These are phyloP conservation scores for Cardiosporidium cionae DNA, from an alignment of 169 alveolate genomes.

Conservation along the genomic window DNA sequence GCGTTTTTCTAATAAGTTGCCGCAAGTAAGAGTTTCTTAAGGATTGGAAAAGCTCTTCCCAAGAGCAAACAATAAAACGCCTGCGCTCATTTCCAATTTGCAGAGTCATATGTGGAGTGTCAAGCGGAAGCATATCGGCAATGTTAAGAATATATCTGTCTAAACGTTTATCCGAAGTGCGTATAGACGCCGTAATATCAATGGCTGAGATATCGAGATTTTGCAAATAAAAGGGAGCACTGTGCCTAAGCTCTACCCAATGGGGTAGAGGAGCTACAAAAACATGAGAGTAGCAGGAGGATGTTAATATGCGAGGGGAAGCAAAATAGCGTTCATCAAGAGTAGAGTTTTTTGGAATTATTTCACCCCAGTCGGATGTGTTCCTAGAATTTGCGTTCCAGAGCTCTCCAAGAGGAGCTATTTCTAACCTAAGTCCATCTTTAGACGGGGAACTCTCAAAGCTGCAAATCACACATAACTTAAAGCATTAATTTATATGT, in stretches of 20 bases:
- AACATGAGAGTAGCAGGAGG: conserved; percentile 38
- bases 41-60: conserved; percentile 70
- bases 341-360: no score
- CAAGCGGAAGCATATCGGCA: conserved; percentile 77
- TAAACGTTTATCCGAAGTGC: conserved; percentile 74
- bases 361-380: no score
- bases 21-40: conserved; percentile 67
- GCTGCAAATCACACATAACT: no score
- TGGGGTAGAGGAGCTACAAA: conserved; percentile 59
- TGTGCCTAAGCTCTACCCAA: conserved; percentile 59
- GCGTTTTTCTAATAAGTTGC: conserved; percentile 71
- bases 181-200: conserved; percentile 65
- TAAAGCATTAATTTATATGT: no score
- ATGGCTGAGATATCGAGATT: conserved; percentile 62
- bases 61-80: conserved; percentile 55
- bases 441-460: no score
- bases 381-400: neutral
- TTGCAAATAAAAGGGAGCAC: conserved; percentile 61
- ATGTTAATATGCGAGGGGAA: conserved; percentile 35
- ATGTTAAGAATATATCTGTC: conserved; percentile 67
- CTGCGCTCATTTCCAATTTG: conserved; percentile 64
- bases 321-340: conserved; percentile 35
- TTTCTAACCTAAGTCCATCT: neutral
- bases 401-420: neutral
- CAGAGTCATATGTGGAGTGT: conserved; percentile 77